Conservation (phyloP, 495 filamentous ascomycete species). For the Xylaria sp. region DNA sequence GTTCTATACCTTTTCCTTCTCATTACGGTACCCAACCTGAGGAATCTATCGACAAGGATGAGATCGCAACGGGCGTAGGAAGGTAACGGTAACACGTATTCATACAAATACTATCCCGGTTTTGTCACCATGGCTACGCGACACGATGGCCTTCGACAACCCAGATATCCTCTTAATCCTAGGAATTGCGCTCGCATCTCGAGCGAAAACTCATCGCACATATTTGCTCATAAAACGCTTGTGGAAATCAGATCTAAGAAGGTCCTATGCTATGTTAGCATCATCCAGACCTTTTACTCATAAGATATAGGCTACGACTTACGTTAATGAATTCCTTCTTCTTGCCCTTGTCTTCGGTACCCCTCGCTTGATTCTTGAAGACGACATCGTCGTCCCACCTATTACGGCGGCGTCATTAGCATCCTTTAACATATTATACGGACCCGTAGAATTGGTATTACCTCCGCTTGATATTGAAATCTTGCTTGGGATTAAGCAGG, state of each 20-base stretch:
- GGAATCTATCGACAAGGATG: not conserved
- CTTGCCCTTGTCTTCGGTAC: slow-evolving; percentile 88
- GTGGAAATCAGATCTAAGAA: slow-evolving; percentile 95
- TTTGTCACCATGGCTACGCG: not conserved
- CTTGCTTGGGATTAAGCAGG: slow-evolving; percentile 74
- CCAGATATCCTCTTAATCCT: not conserved
- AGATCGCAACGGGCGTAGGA: too few species aligned
- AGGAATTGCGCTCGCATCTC: not conserved
- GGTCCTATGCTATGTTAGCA: slow-evolving; percentile 64
- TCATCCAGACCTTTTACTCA: slow-evolving; percentile 16
- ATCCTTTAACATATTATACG: not conserved
- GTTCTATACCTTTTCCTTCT: not conserved
- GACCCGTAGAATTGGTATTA: slow-evolving; percentile 29
- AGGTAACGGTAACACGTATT: not conserved
- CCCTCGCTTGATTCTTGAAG: slow-evolving; percentile 97
- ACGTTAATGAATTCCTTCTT: slow-evolving; percentile 97
- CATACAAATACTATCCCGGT: not conserved
- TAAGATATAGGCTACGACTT: slow-evolving; percentile 39
- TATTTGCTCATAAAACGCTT: slow-evolving; percentile 92
- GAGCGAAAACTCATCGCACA: slow-evolving; percentile 47
- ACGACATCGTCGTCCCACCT: slow-evolving; percentile 99
- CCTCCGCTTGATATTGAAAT: slow-evolving; percentile 75
- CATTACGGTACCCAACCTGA: not conserved
- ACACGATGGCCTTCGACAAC: not conserved
- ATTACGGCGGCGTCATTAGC: slow-evolving; percentile 52